Percentiles rank a stretch among this genome's conserved stretches.
Evolutionary conservation across 2,329 filamentous ascomycete species (phyloP).

Genomic region (Aaosphaeria pasadenensis): DNA sequence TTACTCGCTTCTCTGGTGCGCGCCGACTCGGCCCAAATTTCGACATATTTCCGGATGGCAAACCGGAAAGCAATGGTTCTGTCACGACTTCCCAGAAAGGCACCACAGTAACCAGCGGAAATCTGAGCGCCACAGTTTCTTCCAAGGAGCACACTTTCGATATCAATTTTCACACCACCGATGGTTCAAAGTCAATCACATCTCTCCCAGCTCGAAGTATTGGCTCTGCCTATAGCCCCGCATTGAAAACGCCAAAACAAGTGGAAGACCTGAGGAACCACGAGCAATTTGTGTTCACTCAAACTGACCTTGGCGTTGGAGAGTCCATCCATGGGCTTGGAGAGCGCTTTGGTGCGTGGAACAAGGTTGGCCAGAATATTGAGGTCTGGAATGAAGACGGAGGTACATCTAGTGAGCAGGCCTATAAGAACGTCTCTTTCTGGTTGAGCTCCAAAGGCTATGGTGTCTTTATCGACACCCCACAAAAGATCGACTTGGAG

Average conservation of each 20-base stretch:
- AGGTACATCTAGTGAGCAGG: conserved; percentile 66
- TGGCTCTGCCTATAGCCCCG: conserved; percentile 56
- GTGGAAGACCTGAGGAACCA: conserved; percentile 49
- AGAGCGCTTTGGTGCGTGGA: conserved; percentile 73
- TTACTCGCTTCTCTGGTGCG: conserved; percentile 57
- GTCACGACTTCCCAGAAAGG: conserved; percentile 43
- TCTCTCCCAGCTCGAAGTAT: conserved; percentile 56
- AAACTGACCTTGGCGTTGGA: conserved; percentile 46
- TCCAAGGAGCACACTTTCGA: conserved; percentile 52
- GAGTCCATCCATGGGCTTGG: conserved; percentile 73
- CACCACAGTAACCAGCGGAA: conserved; percentile 52
- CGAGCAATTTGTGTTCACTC: conserved; percentile 46
- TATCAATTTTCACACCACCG: conserved; percentile 53
- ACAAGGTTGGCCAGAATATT: conserved; percentile 70
- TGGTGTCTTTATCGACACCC: conserved; percentile 71
- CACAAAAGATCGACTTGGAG: conserved; percentile 68
- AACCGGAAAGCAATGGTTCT: conserved; percentile 36
- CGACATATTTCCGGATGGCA: conserved; percentile 55
- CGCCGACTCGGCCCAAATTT: conserved; percentile 54
- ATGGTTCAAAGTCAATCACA: conserved; percentile 52
- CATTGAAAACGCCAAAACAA: conserved; percentile 52
- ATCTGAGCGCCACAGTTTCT: conserved; percentile 52
- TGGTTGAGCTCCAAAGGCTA: conserved; percentile 72
- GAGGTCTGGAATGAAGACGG: conserved; percentile 62
- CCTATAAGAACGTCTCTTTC: conserved; percentile 70